phyloP scores from a whole-genome alignment of 192 early-diverging fungal species.

The Backusella tuberculispora region DNA sequence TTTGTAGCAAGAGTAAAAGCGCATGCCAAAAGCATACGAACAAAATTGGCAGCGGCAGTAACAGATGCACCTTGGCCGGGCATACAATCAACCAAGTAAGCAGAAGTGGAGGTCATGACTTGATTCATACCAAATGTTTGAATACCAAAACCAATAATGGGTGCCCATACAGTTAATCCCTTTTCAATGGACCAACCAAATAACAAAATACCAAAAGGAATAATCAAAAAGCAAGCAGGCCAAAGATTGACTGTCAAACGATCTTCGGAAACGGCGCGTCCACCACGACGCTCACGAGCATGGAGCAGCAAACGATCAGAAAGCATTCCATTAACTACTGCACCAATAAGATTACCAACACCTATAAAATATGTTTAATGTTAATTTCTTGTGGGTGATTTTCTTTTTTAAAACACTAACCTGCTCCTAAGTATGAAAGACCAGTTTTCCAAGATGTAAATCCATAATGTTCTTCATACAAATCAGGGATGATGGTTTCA shows the following conservation, averaged over 20 bases:
- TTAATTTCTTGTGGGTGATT: not conserved
- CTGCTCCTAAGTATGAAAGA: not conserved
- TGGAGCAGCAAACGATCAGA: slow-evolving; percentile 47
- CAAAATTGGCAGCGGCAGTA: slow-evolving; percentile 51
- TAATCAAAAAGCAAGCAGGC: slow-evolving; percentile 43
- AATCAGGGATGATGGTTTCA: slow-evolving; percentile 37
- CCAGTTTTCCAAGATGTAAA: slow-evolving; percentile 39
- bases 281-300: slow-evolving; percentile 39
- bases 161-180: slow-evolving; percentile 39
- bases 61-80: slow-evolving; percentile 52
- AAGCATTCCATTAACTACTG: slow-evolving; percentile 43
- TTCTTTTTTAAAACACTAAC: not conserved
- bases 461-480: slow-evolving; percentile 24
- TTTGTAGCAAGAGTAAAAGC: slow-evolving; percentile 43
- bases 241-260: slow-evolving; percentile 49
- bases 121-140: slow-evolving; percentile 58
- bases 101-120: slow-evolving; percentile 40
- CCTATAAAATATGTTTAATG: slow-evolving; percentile 49
- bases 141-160: slow-evolving; percentile 51
- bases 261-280: slow-evolving; percentile 44
- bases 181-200: slow-evolving; percentile 51
- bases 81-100: slow-evolving; percentile 52
- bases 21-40: slow-evolving; percentile 49
- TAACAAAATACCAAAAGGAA: slow-evolving; percentile 48
- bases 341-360: slow-evolving; percentile 46